Conservation (phyloP, 1,284 basidiomycete species). For the Butyriboletus appendiculatus region DNA sequence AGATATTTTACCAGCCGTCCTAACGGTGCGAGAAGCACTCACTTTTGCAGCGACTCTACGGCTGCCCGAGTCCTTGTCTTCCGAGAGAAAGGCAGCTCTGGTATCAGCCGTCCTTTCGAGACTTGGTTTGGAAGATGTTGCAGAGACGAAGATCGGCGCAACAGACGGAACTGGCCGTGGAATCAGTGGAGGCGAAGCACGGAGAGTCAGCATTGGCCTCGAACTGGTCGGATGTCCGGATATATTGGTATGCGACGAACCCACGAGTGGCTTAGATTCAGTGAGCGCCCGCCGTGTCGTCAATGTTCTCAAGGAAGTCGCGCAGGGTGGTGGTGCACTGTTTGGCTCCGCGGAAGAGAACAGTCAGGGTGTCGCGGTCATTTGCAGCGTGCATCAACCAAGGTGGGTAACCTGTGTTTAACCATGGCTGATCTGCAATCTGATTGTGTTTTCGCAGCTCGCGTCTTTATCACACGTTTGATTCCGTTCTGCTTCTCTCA, state of each 20-base stretch:
- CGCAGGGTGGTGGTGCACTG: constrained; percentile 51
- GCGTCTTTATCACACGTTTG: constrained; percentile 83
- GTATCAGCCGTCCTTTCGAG: constrained; percentile 72
- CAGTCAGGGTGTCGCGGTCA: constrained; percentile 53
- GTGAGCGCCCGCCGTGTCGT: constrained; percentile 84
- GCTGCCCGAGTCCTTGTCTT: constrained; percentile 76
- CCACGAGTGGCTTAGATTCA: constrained; percentile 83
- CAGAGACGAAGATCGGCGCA: constrained; percentile 74
- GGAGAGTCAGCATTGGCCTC: constrained; percentile 82
- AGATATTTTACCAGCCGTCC: constrained; percentile 75
- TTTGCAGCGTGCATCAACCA: constrained; percentile 88
- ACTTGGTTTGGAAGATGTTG: constrained; percentile 72
- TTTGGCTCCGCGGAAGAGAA: constrained; percentile 23
- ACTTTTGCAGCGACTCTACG: constrained; percentile 83
- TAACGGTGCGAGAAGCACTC: constrained; percentile 84
- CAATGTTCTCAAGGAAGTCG: constrained; percentile 71
- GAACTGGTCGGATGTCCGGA: constrained; percentile 82
- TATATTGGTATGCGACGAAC: constrained; percentile 82
- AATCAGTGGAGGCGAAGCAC: constrained; percentile 86
- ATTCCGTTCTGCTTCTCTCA: constrained; percentile 77
- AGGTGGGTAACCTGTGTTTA: constrained; percentile 43
- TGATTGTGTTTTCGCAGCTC: constrained; percentile 47
- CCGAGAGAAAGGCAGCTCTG: constrained; percentile 65
- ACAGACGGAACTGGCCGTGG: constrained; percentile 56
- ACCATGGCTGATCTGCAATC: not conserved